phyloP scores from a whole-genome alignment of 106 monocot genomes.

The Dendrobium huoshanense region DNA sequence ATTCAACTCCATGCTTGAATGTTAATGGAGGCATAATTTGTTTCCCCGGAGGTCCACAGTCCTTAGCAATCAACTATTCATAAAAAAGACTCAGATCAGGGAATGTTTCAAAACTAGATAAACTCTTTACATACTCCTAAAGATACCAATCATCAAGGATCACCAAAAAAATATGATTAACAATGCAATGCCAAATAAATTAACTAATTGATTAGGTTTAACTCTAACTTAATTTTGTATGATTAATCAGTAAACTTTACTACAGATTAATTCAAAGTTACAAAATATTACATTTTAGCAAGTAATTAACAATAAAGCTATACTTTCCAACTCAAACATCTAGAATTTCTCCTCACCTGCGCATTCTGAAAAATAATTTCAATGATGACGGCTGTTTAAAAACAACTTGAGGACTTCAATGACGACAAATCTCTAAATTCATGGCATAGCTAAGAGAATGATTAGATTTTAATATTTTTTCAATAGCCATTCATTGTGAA shows the following conservation, averaged over 20 bases:
- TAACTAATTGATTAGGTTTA: not conserved
- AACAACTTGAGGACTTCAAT: not conserved
- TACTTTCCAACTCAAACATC: not conserved
- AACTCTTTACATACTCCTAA: not conserved
- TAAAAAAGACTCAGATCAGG: not conserved
- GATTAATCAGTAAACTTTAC: not conserved
- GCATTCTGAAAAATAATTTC: not conserved
- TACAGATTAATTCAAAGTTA: not conserved
- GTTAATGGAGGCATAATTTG: conserved; percentile 10
- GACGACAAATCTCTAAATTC: not conserved
- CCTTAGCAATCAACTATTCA: conserved; percentile 47
- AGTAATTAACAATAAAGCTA: not conserved
- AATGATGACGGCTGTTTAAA: not conserved
- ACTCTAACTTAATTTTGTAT: not conserved
- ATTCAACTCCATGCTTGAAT: not conserved
- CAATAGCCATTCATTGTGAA: no score
- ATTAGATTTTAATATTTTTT: not conserved
- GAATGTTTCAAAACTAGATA: not conserved
- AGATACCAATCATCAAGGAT: not conserved
- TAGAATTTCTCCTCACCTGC: not conserved
- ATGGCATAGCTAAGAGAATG: not conserved
- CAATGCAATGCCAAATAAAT: not conserved
- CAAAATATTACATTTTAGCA: not conserved
- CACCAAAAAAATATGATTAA: not conserved
- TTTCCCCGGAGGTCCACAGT: conserved; percentile 33